A percentile compares a stretch with the other conserved stretches of the same genome.
These are phyloP conservation scores for Fraxinus excelsior DNA, from an alignment of 257 asterid genomes.

Conservation along the genomic window DNA sequence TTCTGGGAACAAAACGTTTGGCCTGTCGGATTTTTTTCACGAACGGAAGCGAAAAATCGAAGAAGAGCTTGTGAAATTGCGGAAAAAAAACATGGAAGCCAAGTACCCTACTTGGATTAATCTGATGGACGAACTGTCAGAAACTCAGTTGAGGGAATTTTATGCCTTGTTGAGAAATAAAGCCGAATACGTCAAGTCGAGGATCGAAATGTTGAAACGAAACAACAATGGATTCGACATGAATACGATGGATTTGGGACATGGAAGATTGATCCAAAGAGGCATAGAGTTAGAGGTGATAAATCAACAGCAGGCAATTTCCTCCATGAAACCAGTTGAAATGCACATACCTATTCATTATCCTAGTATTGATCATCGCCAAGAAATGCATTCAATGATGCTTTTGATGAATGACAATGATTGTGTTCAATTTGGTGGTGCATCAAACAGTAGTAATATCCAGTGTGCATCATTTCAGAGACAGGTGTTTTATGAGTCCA, in stretches of 20 bases:
- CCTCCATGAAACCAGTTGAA: constrained; percentile 13
- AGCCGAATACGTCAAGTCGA: constrained; percentile 19
- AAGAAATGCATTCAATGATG: constrained; percentile 28
- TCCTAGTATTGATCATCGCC: constrained; percentile 27
- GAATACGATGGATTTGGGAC: constrained; percentile 15
- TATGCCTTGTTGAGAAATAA: constrained; percentile 28
- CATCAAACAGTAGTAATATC: constrained; percentile 16
- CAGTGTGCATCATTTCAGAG: constrained; percentile 23
- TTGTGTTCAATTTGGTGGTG: constrained; percentile 30
- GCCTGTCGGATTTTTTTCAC: constrained; percentile 47
- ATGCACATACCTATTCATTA: constrained; percentile 20
- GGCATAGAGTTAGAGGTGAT: constrained; percentile 26
- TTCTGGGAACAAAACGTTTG: constrained; percentile 38
- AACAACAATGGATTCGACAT: constrained; percentile 11
- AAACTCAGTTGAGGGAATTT: constrained; percentile 40
- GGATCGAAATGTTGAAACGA: constrained; percentile 35
- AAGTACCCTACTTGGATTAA: constrained; percentile 43
- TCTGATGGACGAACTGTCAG: constrained; percentile 24
- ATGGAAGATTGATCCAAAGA: constrained; percentile 24
- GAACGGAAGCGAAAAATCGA: constrained; percentile 47
- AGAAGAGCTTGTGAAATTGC: constrained; percentile 48
- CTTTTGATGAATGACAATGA: constrained; percentile 32
- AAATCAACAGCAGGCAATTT: constrained; percentile 26
- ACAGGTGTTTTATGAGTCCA: constrained; percentile 25
- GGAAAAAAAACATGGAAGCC: constrained; percentile 43